Evolutionary conservation across 208 protist genomes (phyloP).

Genomic region (Acanthamoeba castellanii): DNA sequence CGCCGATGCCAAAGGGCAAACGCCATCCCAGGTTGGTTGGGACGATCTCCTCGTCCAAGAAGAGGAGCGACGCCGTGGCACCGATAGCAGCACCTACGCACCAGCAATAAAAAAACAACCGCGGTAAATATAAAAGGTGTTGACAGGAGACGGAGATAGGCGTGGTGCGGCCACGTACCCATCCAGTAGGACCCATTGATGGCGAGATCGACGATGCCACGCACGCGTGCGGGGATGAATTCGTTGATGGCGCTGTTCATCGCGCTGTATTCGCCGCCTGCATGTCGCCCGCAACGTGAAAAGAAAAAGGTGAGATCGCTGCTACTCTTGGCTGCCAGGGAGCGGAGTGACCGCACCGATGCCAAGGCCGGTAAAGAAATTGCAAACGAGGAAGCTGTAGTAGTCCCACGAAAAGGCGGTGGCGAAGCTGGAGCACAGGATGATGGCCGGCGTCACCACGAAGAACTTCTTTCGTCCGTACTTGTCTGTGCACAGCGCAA

Average conservation of each 20-base stretch:
- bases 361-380: slow-evolving; percentile 53
- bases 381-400: slow-evolving; percentile 54
- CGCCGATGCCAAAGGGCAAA: slow-evolving; percentile 38
- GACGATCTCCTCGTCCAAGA: slow-evolving; percentile 50
- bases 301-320: neutral
- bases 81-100: slow-evolving; percentile 35
- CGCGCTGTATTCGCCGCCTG: slow-evolving; percentile 72
- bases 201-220: slow-evolving; percentile 50
- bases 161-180: neutral
- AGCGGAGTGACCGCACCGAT: neutral
- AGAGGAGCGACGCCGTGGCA: slow-evolving; percentile 4
- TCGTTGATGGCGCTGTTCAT: slow-evolving; percentile 78
- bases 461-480: slow-evolving; percentile 66
- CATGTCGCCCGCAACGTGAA: neutral
- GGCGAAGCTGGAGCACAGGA: slow-evolving; percentile 55
- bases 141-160: neutral
- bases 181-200: slow-evolving; percentile 71
- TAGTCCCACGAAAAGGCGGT: slow-evolving; percentile 67
- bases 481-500: slow-evolving; percentile 21
- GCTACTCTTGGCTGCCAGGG: too few relatives aligned
- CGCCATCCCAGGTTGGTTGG: slow-evolving; percentile 48
- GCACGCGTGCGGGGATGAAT: slow-evolving; percentile 69
- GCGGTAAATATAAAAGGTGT: neutral
- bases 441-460: slow-evolving; percentile 57
- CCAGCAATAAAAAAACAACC: neutral